Evolutionary conservation across 2,329 filamentous ascomycete species (phyloP).

Genomic region (Pseudogymnoascus sp.): DNA sequence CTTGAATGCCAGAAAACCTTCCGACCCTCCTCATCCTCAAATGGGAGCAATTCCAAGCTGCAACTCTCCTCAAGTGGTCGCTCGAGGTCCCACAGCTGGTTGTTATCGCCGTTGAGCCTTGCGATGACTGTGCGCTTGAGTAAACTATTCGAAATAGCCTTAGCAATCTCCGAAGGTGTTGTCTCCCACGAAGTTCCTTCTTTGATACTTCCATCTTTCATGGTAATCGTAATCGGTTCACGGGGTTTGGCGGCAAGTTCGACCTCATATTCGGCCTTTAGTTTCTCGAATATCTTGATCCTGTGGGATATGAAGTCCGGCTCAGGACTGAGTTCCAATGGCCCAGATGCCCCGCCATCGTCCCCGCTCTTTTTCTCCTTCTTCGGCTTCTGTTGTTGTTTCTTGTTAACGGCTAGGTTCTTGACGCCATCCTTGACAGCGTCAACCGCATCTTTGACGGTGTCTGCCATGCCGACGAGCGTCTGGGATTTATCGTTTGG

Average conservation of each 20-base stretch:
- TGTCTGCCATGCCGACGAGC: constrained; percentile 35
- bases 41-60: constrained; percentile 75
- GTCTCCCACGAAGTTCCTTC: constrained; percentile 84
- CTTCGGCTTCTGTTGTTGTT: constrained; percentile 34
- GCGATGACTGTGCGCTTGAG: constrained; percentile 83
- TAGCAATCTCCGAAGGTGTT: constrained; percentile 70
- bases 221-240: constrained; percentile 64
- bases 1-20: constrained; percentile 98
- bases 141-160: constrained; percentile 73
- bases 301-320: constrained; percentile 77
- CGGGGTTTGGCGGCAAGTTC: constrained; percentile 64
- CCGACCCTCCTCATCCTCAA: constrained; percentile 65
- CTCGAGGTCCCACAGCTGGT: constrained; percentile 84
- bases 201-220: constrained; percentile 63
- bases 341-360: constrained; percentile 29
- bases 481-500: neutral
- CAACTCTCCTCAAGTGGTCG: constrained; percentile 82
- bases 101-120: constrained; percentile 62
- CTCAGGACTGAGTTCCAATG: constrained; percentile 43
- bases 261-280: constrained; percentile 76
- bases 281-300: constrained; percentile 76
- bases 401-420: constrained; percentile 42
- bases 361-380: constrained; percentile 45
- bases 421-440: constrained; percentile 50
- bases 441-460: constrained; percentile 39